Conservation (phyloP, 148 eudicot genomes). For the Nyssa sinensis region DNA sequence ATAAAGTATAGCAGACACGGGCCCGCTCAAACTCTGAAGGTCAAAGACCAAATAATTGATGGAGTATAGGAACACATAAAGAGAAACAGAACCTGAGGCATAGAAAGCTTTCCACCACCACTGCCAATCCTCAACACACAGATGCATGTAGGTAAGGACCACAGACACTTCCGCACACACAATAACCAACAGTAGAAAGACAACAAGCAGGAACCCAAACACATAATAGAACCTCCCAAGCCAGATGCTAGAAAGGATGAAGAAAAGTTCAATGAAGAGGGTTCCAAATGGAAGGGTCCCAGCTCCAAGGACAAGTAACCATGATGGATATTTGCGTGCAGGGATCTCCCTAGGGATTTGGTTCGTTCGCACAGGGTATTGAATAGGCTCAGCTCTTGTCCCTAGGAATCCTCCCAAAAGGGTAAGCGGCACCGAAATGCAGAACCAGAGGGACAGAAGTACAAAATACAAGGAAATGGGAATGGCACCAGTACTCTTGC, state of each 20-base stretch:
- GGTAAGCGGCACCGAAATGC: constrained; percentile 64
- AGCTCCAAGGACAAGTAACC: constrained; percentile 66
- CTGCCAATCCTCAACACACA: constrained; percentile 68
- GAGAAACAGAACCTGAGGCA: constrained; percentile 62
- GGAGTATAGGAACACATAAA: constrained; percentile 65
- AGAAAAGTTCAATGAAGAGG: constrained; percentile 61
- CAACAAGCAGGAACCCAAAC: constrained; percentile 59
- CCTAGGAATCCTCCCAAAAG: constrained; percentile 62
- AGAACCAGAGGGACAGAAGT: constrained; percentile 61
- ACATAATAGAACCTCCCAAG: constrained; percentile 63
- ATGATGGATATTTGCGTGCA: constrained; percentile 55
- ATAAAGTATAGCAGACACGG: constrained; percentile 56
- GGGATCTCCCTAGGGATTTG: constrained; percentile 66
- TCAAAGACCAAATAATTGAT: constrained; percentile 59
- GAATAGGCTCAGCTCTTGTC: constrained; percentile 44
- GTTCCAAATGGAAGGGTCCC: constrained; percentile 77
- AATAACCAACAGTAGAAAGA: constrained; percentile 40
- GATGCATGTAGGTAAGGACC: constrained; percentile 67
- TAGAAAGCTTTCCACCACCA: constrained; percentile 85
- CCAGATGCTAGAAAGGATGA: constrained; percentile 64
- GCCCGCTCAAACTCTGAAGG: constrained; percentile 57
- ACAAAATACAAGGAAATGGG: constrained; percentile 53
- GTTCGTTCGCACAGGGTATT: constrained; percentile 54
- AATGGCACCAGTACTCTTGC: constrained; percentile 62
- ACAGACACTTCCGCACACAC: constrained; percentile 64